phyloP scores from a whole-genome alignment of 2,329 filamentous ascomycete genomes.

The Pyrenochaeta sp. region DNA sequence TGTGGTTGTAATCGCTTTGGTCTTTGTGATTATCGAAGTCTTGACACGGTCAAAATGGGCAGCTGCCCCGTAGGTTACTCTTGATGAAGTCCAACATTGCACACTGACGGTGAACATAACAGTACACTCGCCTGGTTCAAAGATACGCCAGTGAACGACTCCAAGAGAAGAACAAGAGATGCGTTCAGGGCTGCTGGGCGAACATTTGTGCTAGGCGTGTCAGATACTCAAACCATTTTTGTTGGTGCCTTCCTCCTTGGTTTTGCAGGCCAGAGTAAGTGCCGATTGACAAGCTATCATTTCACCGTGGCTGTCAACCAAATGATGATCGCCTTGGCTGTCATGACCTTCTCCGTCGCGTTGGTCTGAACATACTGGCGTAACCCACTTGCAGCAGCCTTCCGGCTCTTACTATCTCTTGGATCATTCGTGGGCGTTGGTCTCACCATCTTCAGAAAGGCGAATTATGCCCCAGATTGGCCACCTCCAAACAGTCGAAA shows the following conservation, averaged over 20 bases:
- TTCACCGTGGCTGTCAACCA: constrained; percentile 6
- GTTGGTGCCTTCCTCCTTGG: constrained; percentile 4
- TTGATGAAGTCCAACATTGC: not conserved
- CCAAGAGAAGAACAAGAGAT: not conserved
- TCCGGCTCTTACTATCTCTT: not conserved
- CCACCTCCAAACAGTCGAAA: constrained; percentile 1
- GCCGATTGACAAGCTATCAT: constrained; percentile 5
- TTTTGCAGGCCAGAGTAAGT: constrained; percentile 5
- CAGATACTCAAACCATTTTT: constrained; percentile 8
- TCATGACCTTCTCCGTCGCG: constrained; percentile 6
- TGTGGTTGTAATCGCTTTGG: not conserved
- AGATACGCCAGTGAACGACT: not conserved
- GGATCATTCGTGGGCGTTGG: constrained; percentile 3
- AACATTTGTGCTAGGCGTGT: constrained; percentile 4
- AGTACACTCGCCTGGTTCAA: constrained; percentile 4
- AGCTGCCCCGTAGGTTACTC: not conserved
- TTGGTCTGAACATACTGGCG: constrained; percentile 7
- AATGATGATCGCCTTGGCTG: constrained; percentile 6
- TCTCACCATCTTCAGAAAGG: constrained; percentile 6
- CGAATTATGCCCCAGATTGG: constrained; percentile 6
- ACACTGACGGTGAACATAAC: not conserved
- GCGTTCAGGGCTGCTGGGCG: constrained; percentile 2
- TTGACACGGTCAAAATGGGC: not conserved
- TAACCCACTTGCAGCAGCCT: constrained; percentile 1
- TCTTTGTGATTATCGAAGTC: constrained; percentile 1